Percentiles rank a stretch among this genome's conserved stretches.
Evolutionary conservation across 345 rosid genomes (phyloP).

Genomic region (Ceriops tagal): DNA sequence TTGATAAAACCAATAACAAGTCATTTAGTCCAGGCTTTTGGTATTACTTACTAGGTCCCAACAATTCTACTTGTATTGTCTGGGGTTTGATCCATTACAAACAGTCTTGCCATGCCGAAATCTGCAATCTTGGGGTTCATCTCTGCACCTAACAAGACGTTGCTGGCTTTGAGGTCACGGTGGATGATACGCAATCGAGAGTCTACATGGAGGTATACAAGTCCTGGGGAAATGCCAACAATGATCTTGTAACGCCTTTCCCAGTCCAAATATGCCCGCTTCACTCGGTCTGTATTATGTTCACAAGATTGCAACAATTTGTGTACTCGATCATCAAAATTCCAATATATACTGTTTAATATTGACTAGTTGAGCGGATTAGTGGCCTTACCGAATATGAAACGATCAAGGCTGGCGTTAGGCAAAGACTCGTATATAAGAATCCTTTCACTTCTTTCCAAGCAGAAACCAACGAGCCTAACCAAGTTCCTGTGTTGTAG

Average conservation of each 20-base stretch:
- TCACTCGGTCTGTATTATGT: conserved; percentile 21
- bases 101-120: conserved; percentile 50
- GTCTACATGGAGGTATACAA: conserved; percentile 49
- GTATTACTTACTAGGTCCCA: conserved; percentile 38
- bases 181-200: conserved; percentile 43
- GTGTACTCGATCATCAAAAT: neutral
- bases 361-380: neutral
- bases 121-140: conserved; percentile 49
- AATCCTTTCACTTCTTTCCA: conserved; percentile 36
- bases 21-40: neutral
- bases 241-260: conserved; percentile 35
- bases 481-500: conserved; percentile 42
- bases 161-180: conserved; percentile 47
- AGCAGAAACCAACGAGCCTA: conserved; percentile 37
- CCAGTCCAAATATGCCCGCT: conserved; percentile 25
- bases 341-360: too few species aligned
- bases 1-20: too few species aligned
- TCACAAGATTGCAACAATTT: neutral
- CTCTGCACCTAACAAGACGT: conserved; percentile 37
- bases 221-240: conserved; percentile 41
- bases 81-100: conserved; percentile 36
- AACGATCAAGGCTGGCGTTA: conserved; percentile 36
- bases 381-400: conserved; percentile 34
- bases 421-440: conserved; percentile 42
- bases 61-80: conserved; percentile 30